Evolutionary conservation across 257 asterid species (phyloP).

Genomic region (Primulina eburnea): DNA sequence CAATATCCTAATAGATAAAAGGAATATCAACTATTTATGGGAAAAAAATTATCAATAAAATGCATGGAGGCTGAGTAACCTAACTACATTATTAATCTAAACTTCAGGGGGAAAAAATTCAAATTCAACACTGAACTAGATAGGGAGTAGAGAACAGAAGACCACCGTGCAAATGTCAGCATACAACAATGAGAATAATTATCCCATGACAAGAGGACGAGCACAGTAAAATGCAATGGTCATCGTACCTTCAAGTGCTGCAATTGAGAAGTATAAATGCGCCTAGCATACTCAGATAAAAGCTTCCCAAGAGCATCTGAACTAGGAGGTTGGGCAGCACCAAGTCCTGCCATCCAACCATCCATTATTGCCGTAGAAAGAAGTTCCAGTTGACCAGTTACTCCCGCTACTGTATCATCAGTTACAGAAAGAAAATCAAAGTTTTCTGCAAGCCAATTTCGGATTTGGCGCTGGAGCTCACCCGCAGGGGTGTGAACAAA

Average conservation of each 20-base stretch:
- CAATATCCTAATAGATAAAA: constrained; percentile 69
- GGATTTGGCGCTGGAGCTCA: constrained; percentile 95
- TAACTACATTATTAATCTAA: too few relatives aligned
- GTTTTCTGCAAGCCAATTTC: constrained; percentile 96
- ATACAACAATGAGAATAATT: background rate
- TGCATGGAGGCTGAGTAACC: constrained; percentile 9
- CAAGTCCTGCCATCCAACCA: constrained; percentile 99
- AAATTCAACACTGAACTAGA: background rate
- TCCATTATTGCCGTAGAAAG: constrained; percentile 99
- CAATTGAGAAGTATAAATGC: constrained; percentile 84
- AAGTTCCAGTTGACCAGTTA: constrained; percentile 95
- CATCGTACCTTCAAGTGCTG: constrained; percentile 86
- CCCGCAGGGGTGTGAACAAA: constrained; percentile 99
- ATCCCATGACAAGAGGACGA: constrained; percentile 1
- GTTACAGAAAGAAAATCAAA: constrained; percentile 85
- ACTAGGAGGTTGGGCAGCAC: constrained; percentile 85
- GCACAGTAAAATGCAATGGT: constrained; percentile 6
- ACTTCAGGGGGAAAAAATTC: background rate
- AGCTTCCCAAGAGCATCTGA: constrained; percentile 99
- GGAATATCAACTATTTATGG: constrained; percentile 22
- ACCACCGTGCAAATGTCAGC: background rate
- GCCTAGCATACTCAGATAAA: constrained; percentile 84
- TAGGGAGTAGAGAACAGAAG: background rate
- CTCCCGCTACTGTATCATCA: constrained; percentile 79
- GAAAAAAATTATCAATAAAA: background rate